phyloP scores from a whole-genome alignment of 2,329 filamentous ascomycete genomes.

The Beauveria asiatica region DNA sequence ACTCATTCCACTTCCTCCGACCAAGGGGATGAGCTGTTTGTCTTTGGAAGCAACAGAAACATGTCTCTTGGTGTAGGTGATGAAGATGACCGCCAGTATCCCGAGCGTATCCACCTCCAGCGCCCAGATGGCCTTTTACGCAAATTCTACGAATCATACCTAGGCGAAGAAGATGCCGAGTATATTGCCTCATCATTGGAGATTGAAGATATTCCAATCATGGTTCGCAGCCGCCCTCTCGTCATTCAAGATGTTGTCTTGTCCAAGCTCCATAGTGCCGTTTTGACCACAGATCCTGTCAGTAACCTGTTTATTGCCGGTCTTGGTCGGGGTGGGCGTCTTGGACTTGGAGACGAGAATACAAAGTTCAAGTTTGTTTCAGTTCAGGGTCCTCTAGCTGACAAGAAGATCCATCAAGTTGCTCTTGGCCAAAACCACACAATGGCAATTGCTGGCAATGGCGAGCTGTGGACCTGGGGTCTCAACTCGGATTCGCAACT shows the following conservation, averaged over 20 bases:
- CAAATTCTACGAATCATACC: conserved; percentile 62
- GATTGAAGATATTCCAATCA: conserved; percentile 55
- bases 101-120: conserved; percentile 69
- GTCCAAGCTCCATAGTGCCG: conserved; percentile 84
- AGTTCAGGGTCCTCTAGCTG: conserved; percentile 66
- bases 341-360: conserved; percentile 83
- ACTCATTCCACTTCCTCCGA: conserved; percentile 11
- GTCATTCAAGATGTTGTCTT: conserved; percentile 74
- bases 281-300: conserved; percentile 78
- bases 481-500: conserved; percentile 79
- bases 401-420: conserved; percentile 66
- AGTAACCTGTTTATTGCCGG: conserved; percentile 91
- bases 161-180: conserved; percentile 37
- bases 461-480: conserved; percentile 94
- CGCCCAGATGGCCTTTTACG: conserved; percentile 70
- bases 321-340: conserved; percentile 78
- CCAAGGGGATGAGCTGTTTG: conserved; percentile 75
- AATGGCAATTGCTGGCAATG: conserved; percentile 72
- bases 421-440: conserved; percentile 89
- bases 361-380: conserved; percentile 82
- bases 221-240: conserved; percentile 64
- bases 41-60: conserved; percentile 96
- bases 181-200: conserved; percentile 20
- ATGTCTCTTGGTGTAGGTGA: conserved; percentile 89
- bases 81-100: conserved; percentile 87